Conservation (phyloP, 2,329 filamentous ascomycete species). For the Trichoderma polysporum region DNA sequence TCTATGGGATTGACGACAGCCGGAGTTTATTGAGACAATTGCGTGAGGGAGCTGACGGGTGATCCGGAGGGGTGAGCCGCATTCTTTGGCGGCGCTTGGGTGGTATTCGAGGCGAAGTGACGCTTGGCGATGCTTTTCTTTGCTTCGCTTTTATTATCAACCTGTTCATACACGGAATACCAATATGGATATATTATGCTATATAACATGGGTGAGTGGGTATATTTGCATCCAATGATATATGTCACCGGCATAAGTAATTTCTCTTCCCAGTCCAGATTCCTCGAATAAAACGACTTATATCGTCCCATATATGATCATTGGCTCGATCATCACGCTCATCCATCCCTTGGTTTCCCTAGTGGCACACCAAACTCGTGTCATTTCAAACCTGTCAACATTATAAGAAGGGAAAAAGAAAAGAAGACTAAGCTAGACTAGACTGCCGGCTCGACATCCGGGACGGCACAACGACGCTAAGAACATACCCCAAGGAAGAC, state of each 20-base stretch:
- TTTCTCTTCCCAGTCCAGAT: not conserved
- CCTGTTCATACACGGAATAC: no score
- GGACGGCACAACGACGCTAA: slow-evolving; percentile 5
- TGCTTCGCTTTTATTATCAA: no score
- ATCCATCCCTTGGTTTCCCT: no score
- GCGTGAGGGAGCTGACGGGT: not conserved
- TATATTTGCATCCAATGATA: not conserved
- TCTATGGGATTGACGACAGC: not conserved
- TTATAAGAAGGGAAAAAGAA: not conserved
- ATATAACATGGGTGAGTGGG: no score
- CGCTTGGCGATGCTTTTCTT: not conserved
- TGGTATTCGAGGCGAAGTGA: not conserved
- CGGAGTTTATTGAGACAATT: slow-evolving; percentile 1
- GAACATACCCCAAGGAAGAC: not conserved
- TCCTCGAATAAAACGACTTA: not conserved
- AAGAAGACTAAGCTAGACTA: not conserved
- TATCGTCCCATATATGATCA: no score
- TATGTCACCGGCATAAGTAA: no score
- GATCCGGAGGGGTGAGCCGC: slow-evolving; percentile 1
- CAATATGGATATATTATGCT: no score
- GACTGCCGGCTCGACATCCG: not conserved
- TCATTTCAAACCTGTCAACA: no score
- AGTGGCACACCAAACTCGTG: no score
- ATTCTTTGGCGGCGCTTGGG: not conserved
- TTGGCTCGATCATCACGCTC: no score